Evolutionary conservation across 176 grass and related monocot species (phyloP), one percentile per base, ranked within the genome.

Genomic region (Hyparrhenia diplandra): DNA sequence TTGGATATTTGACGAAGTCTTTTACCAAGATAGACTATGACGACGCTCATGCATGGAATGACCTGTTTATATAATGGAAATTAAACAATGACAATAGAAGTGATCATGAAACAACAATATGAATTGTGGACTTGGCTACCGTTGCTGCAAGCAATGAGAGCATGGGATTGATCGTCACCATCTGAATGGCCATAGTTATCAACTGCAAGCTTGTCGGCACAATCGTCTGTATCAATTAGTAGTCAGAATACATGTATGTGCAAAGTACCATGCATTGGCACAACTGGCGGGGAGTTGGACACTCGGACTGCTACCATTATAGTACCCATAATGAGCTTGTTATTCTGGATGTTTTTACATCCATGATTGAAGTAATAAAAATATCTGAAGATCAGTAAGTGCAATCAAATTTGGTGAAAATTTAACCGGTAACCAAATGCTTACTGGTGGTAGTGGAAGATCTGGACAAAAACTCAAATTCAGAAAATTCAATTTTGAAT

Each of bases 161-260:
- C 11, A 79, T 17, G 1, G 90, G 90, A 74, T 85, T 87, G 64
- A 93, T 79, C 31, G 59, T 49, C 77, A 96, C 83, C 90, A 96
- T 92, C 71, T 96, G 93, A 88, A 66, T 71, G 68, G 80, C 76
- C 90, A 96, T 96, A 23, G 83, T 86, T 74, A 96, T 49, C 54
- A 93, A 62, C 49, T 96, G 93, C 76, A 96, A 80, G 78, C 79
- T 86, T 78, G 91, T 88, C 10, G 90, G 90, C 39, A 96, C 88
- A 61, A 86, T 76, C 31, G 85, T 88, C 93, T 96, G 83, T 61
- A 49, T 57, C 18, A 75, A 90, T 32, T 37, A 62, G 12, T 41
- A 77, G 75, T 63, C 35, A 86, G 62, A 83, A 84, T 70, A 40
- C 35, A 74, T 67, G 13, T 23, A 25, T 78, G 30, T 51, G 76